A percentile compares a stretch with the other conserved stretches of the same genome.
These are phyloP conservation scores for Angomonas desouzai DNA, from an alignment of 208 protist species.

Conservation along the genomic window DNA sequence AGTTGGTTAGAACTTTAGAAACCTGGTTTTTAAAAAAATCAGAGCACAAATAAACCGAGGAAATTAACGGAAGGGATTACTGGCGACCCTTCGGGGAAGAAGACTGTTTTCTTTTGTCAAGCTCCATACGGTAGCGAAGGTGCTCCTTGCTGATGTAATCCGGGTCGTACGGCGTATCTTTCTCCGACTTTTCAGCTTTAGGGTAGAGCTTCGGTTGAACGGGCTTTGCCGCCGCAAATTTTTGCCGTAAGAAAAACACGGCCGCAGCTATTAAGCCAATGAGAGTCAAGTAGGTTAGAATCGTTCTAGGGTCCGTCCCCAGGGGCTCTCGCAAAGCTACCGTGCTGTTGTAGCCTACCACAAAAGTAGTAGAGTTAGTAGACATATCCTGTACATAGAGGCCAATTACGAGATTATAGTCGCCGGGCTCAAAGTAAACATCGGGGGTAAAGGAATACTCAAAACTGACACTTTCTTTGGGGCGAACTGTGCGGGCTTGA, in stretches of 20 bases:
- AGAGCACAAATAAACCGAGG: not conserved
- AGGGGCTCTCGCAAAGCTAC: slow-evolving; percentile 61
- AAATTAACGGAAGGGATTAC: not conserved
- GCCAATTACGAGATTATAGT: slow-evolving; percentile 82
- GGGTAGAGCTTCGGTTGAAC: slow-evolving; percentile 15
- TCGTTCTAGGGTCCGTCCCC: slow-evolving; percentile 71
- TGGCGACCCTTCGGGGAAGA: slow-evolving; percentile 54
- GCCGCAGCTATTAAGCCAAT: slow-evolving; percentile 47
- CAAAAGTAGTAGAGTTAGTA: slow-evolving; percentile 65
- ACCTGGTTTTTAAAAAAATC: not conserved
- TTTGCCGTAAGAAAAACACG: slow-evolving; percentile 42
- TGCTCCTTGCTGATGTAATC: slow-evolving; percentile 85
- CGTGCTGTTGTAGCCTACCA: slow-evolving; percentile 69
- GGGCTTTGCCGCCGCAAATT: slow-evolving; percentile 48
- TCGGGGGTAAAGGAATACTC: slow-evolving; percentile 80
- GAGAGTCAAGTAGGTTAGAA: slow-evolving; percentile 83
- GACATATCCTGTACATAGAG: slow-evolving; percentile 64
- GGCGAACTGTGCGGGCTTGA: slow-evolving; percentile 58
- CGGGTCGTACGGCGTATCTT: slow-evolving; percentile 41
- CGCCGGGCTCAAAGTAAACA: slow-evolving; percentile 56
- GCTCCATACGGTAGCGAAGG: slow-evolving; percentile 58
- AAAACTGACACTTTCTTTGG: slow-evolving; percentile 64
- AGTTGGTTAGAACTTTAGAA: not conserved
- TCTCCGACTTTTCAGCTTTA: not conserved
- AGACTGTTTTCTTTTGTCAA: slow-evolving; percentile 38